Evolutionary conservation across 1,284 basidiomycete genomes (phyloP), one percentile per base, ranked within the genome.

Genomic region (Pseudozyma tsukubaensis): DNA sequence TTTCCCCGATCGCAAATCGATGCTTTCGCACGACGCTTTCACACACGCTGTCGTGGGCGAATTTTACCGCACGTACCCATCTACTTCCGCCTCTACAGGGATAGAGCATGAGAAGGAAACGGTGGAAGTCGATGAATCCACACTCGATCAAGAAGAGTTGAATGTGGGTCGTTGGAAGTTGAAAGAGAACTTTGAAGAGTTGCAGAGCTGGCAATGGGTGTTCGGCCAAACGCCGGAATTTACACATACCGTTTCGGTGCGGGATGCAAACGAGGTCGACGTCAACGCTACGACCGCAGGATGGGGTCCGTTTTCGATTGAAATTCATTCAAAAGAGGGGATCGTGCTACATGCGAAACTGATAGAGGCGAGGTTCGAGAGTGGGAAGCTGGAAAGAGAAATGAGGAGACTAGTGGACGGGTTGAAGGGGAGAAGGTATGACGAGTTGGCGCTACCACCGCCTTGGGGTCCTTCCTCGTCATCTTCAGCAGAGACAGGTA

Each of bases 201-300:
- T 68, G 18, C 81, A 95, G 92, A 90, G 88, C 42, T 98, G 96
- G 97, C 89, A 92, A 24, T 99, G 95, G 94, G 88, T 89, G 34
- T 97, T 90, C 80, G 96, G 95, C 0, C 93, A 97, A 83, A 97
- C 95, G 0, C 96, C 96, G 55, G 92, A 96, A 82, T 98, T 99
- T 83, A 91, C 84, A 0, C 86, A 87, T 66, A 42, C 51, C 1
- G 59, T 81, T 8, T 45, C 50, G 16, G 14, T 69, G 32, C 50
- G 59, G 12, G 52, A 67, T 21, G 52, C 49, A 18, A 36, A 37
- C 21, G 57, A 67, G 40, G 49, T 67, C 11, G 67, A 59, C 21
- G 14, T 36, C 18, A 12, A 10, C 37, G 1, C 14, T n/a, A 18
- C 47, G 29, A 21, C 6, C 1, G 42, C 36, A 21, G 59, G 55